Base-by-base conservation (phyloP, 2,329 filamentous ascomycete species). In the Periglandula ipomoeae region DNA sequence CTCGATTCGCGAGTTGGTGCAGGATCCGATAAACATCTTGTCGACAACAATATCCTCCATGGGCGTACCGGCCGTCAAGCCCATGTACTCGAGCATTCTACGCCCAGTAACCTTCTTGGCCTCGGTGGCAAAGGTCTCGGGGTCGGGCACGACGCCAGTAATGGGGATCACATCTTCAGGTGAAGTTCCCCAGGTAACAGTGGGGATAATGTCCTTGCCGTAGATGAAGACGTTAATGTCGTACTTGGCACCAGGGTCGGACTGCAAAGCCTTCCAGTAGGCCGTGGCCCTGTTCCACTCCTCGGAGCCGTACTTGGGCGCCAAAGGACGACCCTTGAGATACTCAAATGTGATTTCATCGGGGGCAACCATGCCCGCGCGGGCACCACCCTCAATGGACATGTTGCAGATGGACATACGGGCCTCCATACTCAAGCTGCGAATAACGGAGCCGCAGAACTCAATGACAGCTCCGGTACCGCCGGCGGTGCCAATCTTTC, bases 331-430 rank as follows among this genome's bases (percentile, higher is more conserved):
- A 59, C 85, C 88, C 74, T 93, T 93, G 61, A 98, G 85, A 65
- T 97, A 98, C 57, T 95, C 88, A 59, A 95, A 95, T 24, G 93
- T 97, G 50, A 75, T 86, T 63, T 96, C 85, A 62, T 98, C 93
- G 5, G 93, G 93, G 9, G 93, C 93, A 51, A 98, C 84, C 89
- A 98, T 95, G 57, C 93, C 93, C 52, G 91, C 91, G 70, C 93
- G 81, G 43, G 93, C 93, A 69, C 93, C 93, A 58, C 78, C 93
- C 74, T 98, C 93, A 58, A 97, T 96, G 13, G 90, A 89, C 93
- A 97, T 97, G 74, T 98, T 98, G 75, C 93, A 97, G 66, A 98
- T 95, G 54, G 90, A 96, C 93, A 98, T 97, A 58, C 93, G 83
- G 39, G 91, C 93, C 70, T 97, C 93, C 81, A 98, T 95, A 69